These are phyloP conservation scores for Salix viminalis DNA, from an alignment of 345 rosid genomes.

Conservation along the genomic window DNA sequence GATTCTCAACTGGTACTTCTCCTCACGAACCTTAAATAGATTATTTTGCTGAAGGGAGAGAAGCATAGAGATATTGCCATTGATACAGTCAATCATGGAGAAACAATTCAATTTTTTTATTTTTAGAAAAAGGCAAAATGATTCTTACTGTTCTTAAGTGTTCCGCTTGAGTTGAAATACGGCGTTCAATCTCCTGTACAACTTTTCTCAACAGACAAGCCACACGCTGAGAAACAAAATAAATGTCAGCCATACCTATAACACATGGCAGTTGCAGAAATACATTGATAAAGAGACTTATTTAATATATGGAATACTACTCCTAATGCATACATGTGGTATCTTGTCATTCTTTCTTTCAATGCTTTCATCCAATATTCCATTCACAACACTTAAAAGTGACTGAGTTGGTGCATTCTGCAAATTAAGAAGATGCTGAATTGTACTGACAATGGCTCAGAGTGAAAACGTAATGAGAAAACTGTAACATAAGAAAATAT, in stretches of 20 bases:
- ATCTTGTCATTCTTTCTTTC: constrained; percentile 76
- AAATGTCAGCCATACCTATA: constrained; percentile 6
- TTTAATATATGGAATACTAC: neutral
- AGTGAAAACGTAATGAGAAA: neutral
- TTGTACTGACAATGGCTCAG: constrained; percentile 8
- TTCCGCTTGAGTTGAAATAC: constrained; percentile 96
- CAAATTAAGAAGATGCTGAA: constrained; percentile 14
- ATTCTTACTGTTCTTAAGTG: constrained; percentile 73
- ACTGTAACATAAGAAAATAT: neutral
- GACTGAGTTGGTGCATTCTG: constrained; percentile 97
- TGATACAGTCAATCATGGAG: neutral
- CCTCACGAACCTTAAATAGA: constrained; percentile 82
- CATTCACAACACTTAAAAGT: constrained; percentile 77
- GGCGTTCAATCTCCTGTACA: constrained; percentile 90
- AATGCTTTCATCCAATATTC: constrained; percentile 83
- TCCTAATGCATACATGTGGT: constrained; percentile 56
- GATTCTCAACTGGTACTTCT: constrained; percentile 76
- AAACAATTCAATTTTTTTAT: neutral
- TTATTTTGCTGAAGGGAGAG: constrained; percentile 72
- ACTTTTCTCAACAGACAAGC: constrained; percentile 78
- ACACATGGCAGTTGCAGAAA: neutral
- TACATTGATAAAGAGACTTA: neutral
- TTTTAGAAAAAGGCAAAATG: neutral
- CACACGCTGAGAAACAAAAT: constrained; percentile 59
- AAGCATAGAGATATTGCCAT: constrained; percentile 9